Conservation (phyloP, 352 stramenopile genomes). For the Phytopythium helicoides region DNA sequence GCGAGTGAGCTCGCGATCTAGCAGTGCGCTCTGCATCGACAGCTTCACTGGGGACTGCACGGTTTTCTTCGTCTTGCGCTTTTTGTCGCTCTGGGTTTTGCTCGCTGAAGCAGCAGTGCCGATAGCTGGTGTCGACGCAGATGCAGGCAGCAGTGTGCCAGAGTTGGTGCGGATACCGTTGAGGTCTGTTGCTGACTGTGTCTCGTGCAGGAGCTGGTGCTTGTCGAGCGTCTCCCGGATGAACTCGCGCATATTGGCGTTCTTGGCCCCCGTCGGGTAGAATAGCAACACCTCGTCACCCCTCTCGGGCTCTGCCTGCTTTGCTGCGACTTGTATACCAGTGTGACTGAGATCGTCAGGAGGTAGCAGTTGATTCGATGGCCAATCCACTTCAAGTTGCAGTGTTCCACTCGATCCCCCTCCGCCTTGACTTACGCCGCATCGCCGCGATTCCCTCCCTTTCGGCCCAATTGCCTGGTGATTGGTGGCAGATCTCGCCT, state of each 20-base stretch:
- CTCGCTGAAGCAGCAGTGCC: constrained; percentile 5
- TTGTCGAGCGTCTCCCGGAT: constrained; percentile 59
- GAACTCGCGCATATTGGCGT: constrained; percentile 65
- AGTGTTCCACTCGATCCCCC: too few relatives aligned
- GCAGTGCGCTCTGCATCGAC: constrained; percentile 14
- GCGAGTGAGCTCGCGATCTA: constrained; percentile 52
- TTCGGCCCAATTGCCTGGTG: too few relatives aligned
- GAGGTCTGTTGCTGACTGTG: constrained; percentile 7
- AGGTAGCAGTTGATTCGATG: too few relatives aligned
- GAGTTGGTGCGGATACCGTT: background rate
- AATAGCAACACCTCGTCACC: constrained; percentile 53
- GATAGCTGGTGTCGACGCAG: constrained; percentile 19
- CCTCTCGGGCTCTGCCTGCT: constrained; percentile 3
- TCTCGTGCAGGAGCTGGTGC: constrained; percentile 15
- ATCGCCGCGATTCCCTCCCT: too few relatives aligned
- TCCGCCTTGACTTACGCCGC: too few relatives aligned
- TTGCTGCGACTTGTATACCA: constrained; percentile 24
- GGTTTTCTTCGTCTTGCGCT: constrained; percentile 14
- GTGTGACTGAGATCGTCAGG: constrained; percentile 61
- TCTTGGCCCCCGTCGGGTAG: constrained; percentile 70
- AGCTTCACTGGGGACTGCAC: constrained; percentile 20
- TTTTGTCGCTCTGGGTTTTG: constrained; percentile 3
- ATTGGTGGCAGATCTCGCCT: too few relatives aligned
- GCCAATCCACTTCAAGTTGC: too few relatives aligned
- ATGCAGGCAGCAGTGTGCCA: constrained; percentile 10